A percentile compares a stretch with the other conserved stretches of the same genome.
Evolutionary conservation across 2,329 filamentous ascomycete species (phyloP).

Genomic region (Pseudogymnoascus sp.): DNA sequence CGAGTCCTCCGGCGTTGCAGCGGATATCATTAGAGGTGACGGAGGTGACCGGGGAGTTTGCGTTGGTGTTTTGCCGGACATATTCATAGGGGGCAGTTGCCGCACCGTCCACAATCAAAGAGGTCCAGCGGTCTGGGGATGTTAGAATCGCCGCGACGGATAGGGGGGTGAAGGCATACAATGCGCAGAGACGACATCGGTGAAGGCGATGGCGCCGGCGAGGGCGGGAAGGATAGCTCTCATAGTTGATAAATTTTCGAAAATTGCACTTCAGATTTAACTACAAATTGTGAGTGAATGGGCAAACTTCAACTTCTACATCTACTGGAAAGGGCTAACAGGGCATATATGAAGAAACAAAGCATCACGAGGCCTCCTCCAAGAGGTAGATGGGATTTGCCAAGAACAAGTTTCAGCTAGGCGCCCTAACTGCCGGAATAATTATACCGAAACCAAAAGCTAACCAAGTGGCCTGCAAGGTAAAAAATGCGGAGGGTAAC

Average conservation of each 20-base stretch:
- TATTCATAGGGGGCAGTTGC: conserved; percentile 43
- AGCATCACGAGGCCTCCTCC: background rate
- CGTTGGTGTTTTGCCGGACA: conserved; percentile 38
- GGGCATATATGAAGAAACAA: background rate
- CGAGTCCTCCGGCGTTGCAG: conserved; percentile 37
- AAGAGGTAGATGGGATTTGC: background rate
- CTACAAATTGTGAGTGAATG: background rate
- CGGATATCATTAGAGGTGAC: conserved; percentile 38
- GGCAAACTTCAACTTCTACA: background rate
- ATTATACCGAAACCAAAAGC: background rate
- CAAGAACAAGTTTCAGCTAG: background rate
- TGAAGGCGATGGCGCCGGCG: background rate
- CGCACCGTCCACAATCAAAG: conserved; percentile 28
- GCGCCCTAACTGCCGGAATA: background rate
- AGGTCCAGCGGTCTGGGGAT: conserved; percentile 7
- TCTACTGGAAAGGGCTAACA: conserved; percentile 13
- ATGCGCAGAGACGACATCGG: background rate
- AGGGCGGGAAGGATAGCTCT: background rate
- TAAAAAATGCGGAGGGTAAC: background rate
- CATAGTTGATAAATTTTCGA: conserved; percentile 10
- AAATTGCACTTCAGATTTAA: background rate
- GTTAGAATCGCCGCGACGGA: background rate
- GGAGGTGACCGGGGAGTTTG: conserved; percentile 46
- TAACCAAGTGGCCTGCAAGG: background rate
- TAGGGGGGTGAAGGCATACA: background rate